These are phyloP conservation scores for Botrytis elliptica DNA, from an alignment of 2,329 filamentous ascomycete species.

Conservation along the genomic window DNA sequence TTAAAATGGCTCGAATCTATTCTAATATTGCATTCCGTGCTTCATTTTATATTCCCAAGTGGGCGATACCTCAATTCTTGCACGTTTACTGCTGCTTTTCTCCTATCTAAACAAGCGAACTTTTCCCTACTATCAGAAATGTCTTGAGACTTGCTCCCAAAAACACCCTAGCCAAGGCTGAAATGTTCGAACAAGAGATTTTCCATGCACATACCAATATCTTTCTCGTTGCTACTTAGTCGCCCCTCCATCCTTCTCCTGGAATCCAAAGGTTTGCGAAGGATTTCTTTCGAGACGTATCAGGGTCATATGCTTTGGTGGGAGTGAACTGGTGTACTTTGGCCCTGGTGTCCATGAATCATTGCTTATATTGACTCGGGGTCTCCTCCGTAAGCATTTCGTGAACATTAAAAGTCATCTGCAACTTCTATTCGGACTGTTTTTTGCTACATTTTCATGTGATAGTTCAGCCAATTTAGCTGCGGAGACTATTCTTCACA, in stretches of 20 bases:
- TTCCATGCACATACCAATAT: background rate
- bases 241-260: background rate
- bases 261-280: background rate
- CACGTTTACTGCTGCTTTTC: background rate
- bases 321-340: background rate
- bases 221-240: background rate
- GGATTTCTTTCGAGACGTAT: no score
- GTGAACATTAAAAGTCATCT: background rate
- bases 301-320: background rate
- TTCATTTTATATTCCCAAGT: background rate
- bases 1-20: background rate
- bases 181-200: background rate
- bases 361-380: background rate
- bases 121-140: background rate
- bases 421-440: background rate
- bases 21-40: background rate
- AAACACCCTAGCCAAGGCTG: no score
- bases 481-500: background rate
- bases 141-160: background rate
- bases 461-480: background rate
- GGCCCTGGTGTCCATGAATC: no score
- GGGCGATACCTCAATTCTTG: background rate
- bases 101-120: slow-evolving; percentile 4
- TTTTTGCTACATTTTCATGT: background rate
- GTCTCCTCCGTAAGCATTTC: background rate